Percentiles rank a stretch among this genome's conserved stretches.
Evolutionary conservation across 2,329 filamentous ascomycete genomes (phyloP).

Genomic region (Botrytis sinoallii): DNA sequence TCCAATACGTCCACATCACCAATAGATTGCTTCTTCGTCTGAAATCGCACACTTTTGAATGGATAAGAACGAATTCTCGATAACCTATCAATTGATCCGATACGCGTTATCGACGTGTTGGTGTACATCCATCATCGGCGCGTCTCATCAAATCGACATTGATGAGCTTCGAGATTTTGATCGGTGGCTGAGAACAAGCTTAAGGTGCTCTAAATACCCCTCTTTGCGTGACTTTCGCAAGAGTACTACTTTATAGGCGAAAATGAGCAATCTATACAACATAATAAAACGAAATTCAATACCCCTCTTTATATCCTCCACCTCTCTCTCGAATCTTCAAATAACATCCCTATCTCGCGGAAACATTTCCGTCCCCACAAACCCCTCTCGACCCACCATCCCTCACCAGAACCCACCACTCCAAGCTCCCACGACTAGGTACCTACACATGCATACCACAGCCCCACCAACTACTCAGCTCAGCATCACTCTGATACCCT

Average conservation of each 20-base stretch:
- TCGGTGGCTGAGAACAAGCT: background rate
- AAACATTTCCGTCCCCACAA: constrained; percentile 1
- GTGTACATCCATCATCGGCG: background rate
- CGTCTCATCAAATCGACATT: background rate
- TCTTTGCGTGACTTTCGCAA: background rate
- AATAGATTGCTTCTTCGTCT: background rate
- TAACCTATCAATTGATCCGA: background rate
- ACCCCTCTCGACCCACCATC: background rate
- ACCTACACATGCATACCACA: background rate
- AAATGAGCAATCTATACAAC: background rate
- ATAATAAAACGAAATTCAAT: no score
- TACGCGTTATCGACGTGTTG: background rate
- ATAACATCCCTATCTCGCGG: background rate
- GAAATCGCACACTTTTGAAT: background rate
- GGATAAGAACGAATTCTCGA: no score
- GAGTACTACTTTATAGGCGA: background rate
- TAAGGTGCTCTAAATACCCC: background rate
- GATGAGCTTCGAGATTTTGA: background rate
- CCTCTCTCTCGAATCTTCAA: background rate
- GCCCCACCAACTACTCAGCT: background rate
- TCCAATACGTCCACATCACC: background rate
- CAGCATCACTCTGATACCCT: background rate
- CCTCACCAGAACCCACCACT: background rate
- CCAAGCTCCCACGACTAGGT: background rate
- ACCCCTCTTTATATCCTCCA: background rate